Conservation (phyloP, 768 basidiomycete species). For the Suillus sp. region DNA sequence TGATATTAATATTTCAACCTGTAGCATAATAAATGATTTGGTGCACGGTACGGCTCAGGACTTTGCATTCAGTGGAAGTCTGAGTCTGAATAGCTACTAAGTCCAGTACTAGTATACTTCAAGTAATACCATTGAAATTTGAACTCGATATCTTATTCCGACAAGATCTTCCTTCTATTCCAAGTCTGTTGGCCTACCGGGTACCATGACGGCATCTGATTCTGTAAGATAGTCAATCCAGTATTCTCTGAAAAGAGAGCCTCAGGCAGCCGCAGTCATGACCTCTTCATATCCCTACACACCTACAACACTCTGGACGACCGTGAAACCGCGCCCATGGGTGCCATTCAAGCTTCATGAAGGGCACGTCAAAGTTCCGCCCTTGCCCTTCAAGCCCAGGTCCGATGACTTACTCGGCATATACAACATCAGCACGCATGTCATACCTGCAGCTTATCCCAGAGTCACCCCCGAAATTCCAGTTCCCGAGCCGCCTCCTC, state of each 20-base stretch:
- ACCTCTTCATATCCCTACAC: conserved; percentile 24
- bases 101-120: no score
- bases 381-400: conserved; percentile 24
- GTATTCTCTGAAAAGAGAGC: background rate
- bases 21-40: no score
- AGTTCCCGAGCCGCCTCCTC: conserved; percentile 23
- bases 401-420: conserved; percentile 19
- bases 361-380: conserved; percentile 13
- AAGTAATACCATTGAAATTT: no score
- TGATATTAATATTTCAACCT: no score
- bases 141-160: no score
- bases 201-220: background rate
- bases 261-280: background rate
- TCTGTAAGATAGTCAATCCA: background rate
- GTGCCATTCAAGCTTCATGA: conserved; percentile 20
- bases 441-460: conserved; percentile 33
- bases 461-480: conserved; percentile 26
- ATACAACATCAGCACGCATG: conserved; percentile 32
- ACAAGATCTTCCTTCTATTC: no score
- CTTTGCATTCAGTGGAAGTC: no score
- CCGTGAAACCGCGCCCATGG: conserved; percentile 26
- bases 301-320: conserved; percentile 20
- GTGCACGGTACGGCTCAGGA: no score
- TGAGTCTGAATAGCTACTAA: no score
- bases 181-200: no score